A percentile compares a stretch with the other conserved stretches of the same genome.
These are phyloP conservation scores for Ceratobasidium sp. DNA, from an alignment of 1,284 basidiomycete genomes.

Conservation along the genomic window DNA sequence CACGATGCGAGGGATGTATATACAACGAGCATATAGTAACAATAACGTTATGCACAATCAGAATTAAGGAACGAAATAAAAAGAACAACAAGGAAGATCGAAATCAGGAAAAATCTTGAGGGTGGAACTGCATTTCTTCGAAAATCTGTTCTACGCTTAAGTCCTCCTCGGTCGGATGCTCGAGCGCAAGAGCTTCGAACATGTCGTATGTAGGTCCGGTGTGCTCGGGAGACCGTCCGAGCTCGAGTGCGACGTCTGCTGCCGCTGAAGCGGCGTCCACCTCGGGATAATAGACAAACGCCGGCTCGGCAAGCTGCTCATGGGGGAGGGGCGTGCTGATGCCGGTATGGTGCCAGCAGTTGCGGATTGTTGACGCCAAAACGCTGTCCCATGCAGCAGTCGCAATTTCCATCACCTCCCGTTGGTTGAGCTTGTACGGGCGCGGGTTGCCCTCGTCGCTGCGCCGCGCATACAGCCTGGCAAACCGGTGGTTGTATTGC, in stretches of 20 bases:
- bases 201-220: not conserved
- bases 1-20: not conserved
- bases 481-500: slow-evolving; percentile 23
- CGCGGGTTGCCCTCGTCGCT: slow-evolving; percentile 19
- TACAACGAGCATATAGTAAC: not conserved
- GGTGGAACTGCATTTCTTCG: not conserved
- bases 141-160: not conserved
- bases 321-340: slow-evolving; percentile 11
- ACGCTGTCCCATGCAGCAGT: slow-evolving; percentile 40
- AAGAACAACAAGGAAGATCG: not conserved
- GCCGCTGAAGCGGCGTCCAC: not conserved
- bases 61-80: not conserved
- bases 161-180: slow-evolving; percentile 5
- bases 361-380: slow-evolving; percentile 12
- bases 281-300: not conserved
- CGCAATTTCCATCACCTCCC: slow-evolving; percentile 33
- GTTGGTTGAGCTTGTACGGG: slow-evolving; percentile 42
- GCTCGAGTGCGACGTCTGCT: not conserved
- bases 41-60: not conserved
- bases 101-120: not conserved
- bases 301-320: not conserved
- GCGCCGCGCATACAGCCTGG: slow-evolving; percentile 1
- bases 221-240: not conserved
- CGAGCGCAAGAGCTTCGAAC: not conserved
- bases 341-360: slow-evolving; percentile 47